These are phyloP conservation scores for Tricholoma flavovirens DNA, from an alignment of 768 basidiomycete species.

Conservation along the genomic window DNA sequence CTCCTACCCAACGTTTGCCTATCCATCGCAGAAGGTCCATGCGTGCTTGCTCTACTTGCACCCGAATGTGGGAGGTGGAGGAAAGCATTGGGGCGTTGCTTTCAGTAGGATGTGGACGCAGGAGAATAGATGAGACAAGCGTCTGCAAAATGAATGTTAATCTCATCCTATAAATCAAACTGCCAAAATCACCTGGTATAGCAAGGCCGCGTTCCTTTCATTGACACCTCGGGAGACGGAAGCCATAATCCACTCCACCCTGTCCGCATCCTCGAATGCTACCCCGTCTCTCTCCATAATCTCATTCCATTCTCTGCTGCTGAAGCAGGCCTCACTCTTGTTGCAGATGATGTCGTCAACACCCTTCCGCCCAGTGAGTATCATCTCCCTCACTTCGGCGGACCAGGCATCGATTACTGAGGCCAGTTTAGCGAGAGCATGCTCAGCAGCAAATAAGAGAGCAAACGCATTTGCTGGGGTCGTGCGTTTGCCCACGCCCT, in stretches of 20 bases:
- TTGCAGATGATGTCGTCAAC: slow-evolving; percentile 58
- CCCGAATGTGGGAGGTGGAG: slow-evolving; percentile 62
- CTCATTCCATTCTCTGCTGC: slow-evolving; percentile 63
- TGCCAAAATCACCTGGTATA: slow-evolving; percentile 64
- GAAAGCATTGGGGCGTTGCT: slow-evolving; percentile 57
- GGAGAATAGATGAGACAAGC: slow-evolving; percentile 65
- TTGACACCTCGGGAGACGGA: slow-evolving; percentile 55
- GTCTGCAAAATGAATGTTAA: slow-evolving; percentile 34
- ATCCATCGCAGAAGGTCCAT: slow-evolving; percentile 69
- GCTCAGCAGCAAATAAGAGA: slow-evolving; percentile 61
- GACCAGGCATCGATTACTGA: slow-evolving; percentile 66
- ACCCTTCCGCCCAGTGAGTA: slow-evolving; percentile 51
- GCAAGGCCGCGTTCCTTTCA: slow-evolving; percentile 54
- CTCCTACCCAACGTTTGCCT: slow-evolving; percentile 67
- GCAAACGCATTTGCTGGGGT: slow-evolving; percentile 63
- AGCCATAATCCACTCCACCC: slow-evolving; percentile 72
- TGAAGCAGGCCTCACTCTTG: slow-evolving; percentile 61
- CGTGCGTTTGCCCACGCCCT: slow-evolving; percentile 65
- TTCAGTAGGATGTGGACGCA: slow-evolving; percentile 60
- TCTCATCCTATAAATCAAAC: not conserved
- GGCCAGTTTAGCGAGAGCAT: slow-evolving; percentile 50
- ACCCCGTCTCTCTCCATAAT: slow-evolving; percentile 71
- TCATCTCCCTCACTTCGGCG: slow-evolving; percentile 61
- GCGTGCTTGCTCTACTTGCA: slow-evolving; percentile 67
- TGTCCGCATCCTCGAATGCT: slow-evolving; percentile 71